Evolutionary conservation across 1,139 yeast genomes (phyloP).

Genomic region (Scheffersomyces titani): DNA sequence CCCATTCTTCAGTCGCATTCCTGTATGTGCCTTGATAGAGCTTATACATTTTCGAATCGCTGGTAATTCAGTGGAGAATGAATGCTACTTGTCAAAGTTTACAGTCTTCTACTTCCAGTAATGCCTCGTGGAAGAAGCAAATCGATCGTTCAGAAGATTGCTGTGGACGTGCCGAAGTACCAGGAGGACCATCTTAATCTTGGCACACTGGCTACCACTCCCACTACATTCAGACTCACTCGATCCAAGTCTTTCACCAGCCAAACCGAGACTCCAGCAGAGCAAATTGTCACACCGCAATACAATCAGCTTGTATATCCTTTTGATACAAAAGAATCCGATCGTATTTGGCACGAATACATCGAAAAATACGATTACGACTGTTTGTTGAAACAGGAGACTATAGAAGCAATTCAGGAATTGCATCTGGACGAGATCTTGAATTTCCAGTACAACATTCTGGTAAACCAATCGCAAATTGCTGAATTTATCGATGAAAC

Average conservation of each 20-base stretch:
- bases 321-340: conserved; percentile 35
- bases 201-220: conserved; percentile 8
- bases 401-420: conserved; percentile 34
- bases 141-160: conserved; percentile 51
- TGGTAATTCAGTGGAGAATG: neutral
- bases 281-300: neutral
- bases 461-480: conserved; percentile 32
- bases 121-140: conserved; percentile 48
- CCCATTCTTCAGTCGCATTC: neutral
- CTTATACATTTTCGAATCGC: neutral
- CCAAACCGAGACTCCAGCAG: neutral
- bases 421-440: conserved; percentile 30
- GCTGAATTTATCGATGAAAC: conserved; percentile 42
- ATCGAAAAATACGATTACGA: conserved; percentile 40
- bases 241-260: conserved; percentile 21
- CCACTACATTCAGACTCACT: conserved; percentile 4
- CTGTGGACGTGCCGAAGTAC: conserved; percentile 37
- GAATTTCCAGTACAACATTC: conserved; percentile 45
- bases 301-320: conserved; percentile 27
- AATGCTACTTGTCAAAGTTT: neutral
- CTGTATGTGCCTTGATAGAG: neutral
- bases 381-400: conserved; percentile 32
- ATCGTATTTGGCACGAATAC: conserved; percentile 30
- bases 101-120: neutral
- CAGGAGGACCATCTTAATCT: conserved; percentile 17